Conservation (phyloP, 2,329 filamentous ascomycete species). For the Fusarium sp. region DNA sequence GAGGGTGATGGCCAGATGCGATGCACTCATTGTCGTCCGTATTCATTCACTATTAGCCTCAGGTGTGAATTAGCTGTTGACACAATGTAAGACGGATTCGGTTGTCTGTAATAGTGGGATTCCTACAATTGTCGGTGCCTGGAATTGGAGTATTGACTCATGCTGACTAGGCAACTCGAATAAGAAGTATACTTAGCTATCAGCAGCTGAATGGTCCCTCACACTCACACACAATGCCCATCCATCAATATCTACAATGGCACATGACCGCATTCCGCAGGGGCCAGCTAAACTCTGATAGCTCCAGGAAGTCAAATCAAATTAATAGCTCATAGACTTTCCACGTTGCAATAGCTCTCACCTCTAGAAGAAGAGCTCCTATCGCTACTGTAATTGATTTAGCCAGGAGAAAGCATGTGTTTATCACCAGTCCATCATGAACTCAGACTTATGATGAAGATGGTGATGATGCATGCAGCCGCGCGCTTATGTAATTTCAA, state of each 20-base stretch:
- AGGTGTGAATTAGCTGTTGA: not conserved
- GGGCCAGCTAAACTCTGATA: not conserved
- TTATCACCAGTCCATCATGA: conserved; percentile 2
- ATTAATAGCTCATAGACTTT: not conserved
- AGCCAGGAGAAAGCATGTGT: not conserved
- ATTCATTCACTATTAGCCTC: not conserved
- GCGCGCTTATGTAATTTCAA: conserved; percentile 3
- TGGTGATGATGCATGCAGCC: not conserved
- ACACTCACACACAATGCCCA: not conserved
- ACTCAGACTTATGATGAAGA: not conserved
- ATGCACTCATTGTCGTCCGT: not conserved
- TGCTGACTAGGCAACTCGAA: not conserved
- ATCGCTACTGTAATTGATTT: not conserved
- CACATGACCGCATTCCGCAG: not conserved
- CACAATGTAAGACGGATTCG: not conserved
- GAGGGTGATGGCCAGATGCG: not conserved
- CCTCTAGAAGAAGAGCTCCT: not conserved
- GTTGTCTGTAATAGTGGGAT: not conserved
- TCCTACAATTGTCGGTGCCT: not conserved
- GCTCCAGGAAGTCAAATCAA: not conserved
- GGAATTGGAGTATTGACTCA: not conserved
- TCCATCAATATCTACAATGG: not conserved
- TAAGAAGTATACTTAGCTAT: not conserved
- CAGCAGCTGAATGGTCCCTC: not conserved
- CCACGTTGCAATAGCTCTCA: not conserved